Base-by-base conservation (phyloP, 148 eudicot genomes). In the Nepenthes mirabilis region DNA sequence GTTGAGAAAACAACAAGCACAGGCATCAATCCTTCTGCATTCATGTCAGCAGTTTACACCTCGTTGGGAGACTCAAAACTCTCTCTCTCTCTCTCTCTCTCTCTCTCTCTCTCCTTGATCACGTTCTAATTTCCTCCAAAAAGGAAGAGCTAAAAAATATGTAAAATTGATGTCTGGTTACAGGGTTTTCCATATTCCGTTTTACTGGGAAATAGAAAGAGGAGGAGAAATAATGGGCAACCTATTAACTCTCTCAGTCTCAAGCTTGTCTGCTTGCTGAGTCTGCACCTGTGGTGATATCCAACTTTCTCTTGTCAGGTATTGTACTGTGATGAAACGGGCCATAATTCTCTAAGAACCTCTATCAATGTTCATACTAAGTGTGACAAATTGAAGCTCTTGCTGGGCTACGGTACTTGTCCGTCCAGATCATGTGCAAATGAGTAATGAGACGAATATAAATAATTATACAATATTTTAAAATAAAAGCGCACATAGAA, bases 21-120 rank as follows among this genome's bases (percentile, higher is more conserved):
- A 73, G 62, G 70, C 58, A 55, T 2, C 65, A 69, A 65, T 62
- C 65, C 75, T 71, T 71, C 79, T 72, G 78, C 77, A 80, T 75
- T 71, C 65, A 56, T 65, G 55, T n/a, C 32, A 0, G 53, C 55
- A 52, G 14, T 52, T 14, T 67, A 59, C 84, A 64, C 74, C 69
- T 79, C 83, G 77, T 84, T 75, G 95, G 90, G 83, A 73, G 67
- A 74, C 74, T 84, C 85, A 87, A 87, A 82, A 80, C 64, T 70
- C 68, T 63, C 34, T 59, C 37, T 54, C 51, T 64, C 71, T 33
- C 57, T 69, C 59, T 66, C 52, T 58, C 52, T 60, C 45, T 63
- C 59, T 65, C 59, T 49, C 64, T 51, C 13, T 47, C 33, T 54
- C 57, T 23, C 35, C 5, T 33, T 54, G 33, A 33, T 54, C 33